Evolutionary conservation across 2,329 filamentous ascomycete genomes (phyloP).

Genomic region (Aureobasidium melanogenum): DNA sequence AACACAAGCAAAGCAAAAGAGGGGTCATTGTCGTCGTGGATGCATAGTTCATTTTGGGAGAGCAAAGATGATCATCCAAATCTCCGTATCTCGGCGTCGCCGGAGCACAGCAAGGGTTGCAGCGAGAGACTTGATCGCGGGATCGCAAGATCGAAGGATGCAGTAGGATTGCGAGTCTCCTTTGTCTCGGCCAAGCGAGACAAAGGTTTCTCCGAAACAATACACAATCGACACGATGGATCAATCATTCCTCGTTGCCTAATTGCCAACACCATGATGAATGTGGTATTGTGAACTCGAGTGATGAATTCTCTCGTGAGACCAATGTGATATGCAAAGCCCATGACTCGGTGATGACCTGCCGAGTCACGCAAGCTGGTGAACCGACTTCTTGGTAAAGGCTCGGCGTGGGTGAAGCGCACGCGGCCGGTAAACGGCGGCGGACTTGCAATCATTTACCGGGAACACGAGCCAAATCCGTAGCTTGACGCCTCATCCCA

Average conservation of each 20-base stretch:
- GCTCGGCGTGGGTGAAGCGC: slow-evolving; percentile 1
- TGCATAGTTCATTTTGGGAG: background rate
- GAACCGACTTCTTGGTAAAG: slow-evolving; percentile 2
- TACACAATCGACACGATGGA: background rate
- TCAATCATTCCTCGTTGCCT: background rate
- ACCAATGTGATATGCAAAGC: background rate
- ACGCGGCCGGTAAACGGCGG: background rate
- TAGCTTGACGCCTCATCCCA: background rate
- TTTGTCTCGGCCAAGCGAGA: background rate
- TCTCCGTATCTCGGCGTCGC: background rate
- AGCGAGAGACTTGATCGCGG: background rate
- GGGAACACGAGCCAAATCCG: background rate
- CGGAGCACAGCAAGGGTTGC: background rate
- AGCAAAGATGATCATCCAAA: background rate
- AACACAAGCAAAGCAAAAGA: background rate
- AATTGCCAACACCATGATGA: too few species aligned
- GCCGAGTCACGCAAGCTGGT: background rate
- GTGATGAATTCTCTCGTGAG: too few species aligned
- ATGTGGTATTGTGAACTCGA: background rate
- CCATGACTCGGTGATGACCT: background rate
- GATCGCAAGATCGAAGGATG: background rate
- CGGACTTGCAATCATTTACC: background rate
- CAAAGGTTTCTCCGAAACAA: background rate
- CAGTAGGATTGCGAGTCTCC: background rate
- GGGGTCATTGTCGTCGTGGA: background rate